Conservation (phyloP, 371 early-diverging fungal species). For the Entomophthora muscae region DNA sequence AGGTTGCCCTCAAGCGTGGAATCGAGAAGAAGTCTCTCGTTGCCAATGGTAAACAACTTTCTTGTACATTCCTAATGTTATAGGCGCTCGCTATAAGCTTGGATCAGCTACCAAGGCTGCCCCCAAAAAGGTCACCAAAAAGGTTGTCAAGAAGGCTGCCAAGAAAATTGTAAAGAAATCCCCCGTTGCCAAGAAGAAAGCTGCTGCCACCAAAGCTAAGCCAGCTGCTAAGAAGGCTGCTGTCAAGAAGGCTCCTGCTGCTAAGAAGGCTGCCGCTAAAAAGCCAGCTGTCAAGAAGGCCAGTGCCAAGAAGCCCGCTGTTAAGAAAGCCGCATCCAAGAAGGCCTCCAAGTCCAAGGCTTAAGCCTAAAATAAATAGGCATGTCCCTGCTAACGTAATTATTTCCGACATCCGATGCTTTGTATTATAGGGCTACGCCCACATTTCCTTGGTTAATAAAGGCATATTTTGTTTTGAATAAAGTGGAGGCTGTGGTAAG, state of each 20-base stretch:
- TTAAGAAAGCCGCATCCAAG: slow-evolving; percentile 16
- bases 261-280: slow-evolving; percentile 31
- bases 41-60: slow-evolving; percentile 53
- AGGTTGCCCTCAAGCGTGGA: slow-evolving; percentile 59
- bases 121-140: slow-evolving; percentile 20
- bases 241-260: slow-evolving; percentile 26
- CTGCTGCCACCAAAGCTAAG: slow-evolving; percentile 19
- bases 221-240: slow-evolving; percentile 27
- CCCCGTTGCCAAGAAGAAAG: slow-evolving; percentile 17
- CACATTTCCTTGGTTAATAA: not conserved
- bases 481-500: too few relatives aligned
- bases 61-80: slow-evolving; percentile 47
- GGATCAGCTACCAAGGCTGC: slow-evolving; percentile 20
- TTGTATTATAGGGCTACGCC: not conserved
- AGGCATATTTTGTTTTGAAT: not conserved
- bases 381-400: not conserved
- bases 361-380: slow-evolving; percentile 8
- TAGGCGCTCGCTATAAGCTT: slow-evolving; percentile 20
- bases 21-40: slow-evolving; percentile 37
- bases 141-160: too few relatives aligned
- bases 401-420: not conserved
- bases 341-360: slow-evolving; percentile 22
- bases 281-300: slow-evolving; percentile 28
- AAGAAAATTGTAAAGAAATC: slow-evolving; percentile 31
- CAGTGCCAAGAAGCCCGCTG: slow-evolving; percentile 20